Evolutionary conservation across 176 grass and related monocot species (phyloP), one percentile per base, ranked within the genome.

Genomic region (Hordeum marinum): DNA sequence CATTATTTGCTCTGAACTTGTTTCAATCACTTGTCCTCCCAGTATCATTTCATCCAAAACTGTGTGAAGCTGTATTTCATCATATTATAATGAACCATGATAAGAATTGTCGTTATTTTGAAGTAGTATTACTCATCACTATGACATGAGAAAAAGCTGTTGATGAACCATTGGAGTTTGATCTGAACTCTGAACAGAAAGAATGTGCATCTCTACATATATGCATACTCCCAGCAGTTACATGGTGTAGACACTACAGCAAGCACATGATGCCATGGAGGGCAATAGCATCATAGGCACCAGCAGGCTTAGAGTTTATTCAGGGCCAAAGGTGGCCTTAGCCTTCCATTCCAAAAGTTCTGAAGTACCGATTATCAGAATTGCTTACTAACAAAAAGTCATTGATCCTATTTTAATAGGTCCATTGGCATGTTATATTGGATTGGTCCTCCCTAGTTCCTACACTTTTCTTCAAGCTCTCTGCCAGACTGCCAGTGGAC

Each of bases 41-140:
- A 95, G 64, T 85, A 98, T 94, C 78, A 98, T 98, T 87, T 98
- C 96, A 86, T 98, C 96, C 82, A 98, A 87, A 89, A 98, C 83
- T 13, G 79, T 90, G 86, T 98, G 91, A 84, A 95, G 82, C 93
- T 98, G 91, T 84, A 94, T 79, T 72, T 86, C 4, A 48, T 86
- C 7, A 48, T 83, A 82, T 64, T 62, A 0, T 9, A 50, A 81
- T 63, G 64, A 89, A 63, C 43, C 25, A 41, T 74, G 42, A 21
- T 39, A 87, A 71, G 18, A 84, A 75, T 18, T 8, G 5, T 84
- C 5, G 6, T 65, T 48, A 54, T 52, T 45, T 32, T 48, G 63
- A 37, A 82, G 69, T n/a, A 80, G 5, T 62, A 61, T 6, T 61
- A 68, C 7, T 20, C 13, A 35, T 63, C 62, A 78, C 9, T 39